These are phyloP conservation scores for Neurospora sp. DNA, from an alignment of 495 filamentous ascomycete species.

Conservation along the genomic window DNA sequence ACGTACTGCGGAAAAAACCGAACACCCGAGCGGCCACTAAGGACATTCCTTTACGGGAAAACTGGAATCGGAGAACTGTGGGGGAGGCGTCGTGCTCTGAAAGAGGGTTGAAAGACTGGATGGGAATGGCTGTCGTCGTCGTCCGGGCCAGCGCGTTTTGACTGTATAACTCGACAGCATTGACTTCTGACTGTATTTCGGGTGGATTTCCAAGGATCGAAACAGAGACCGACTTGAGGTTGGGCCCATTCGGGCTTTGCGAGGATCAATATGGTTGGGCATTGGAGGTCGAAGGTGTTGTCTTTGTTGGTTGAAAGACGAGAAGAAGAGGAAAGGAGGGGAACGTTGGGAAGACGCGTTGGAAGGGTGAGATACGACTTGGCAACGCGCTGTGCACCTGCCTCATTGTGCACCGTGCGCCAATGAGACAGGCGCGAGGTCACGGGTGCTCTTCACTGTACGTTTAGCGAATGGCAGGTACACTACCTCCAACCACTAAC, in stretches of 20 bases:
- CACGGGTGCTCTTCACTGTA: neutral
- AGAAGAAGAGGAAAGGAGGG: slow-evolving; percentile 1
- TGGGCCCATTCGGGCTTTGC: slow-evolving; percentile 11
- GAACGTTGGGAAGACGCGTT: slow-evolving; percentile 4
- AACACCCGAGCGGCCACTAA: slow-evolving; percentile 27
- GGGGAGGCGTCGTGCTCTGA: slow-evolving; percentile 51
- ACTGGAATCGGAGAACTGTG: slow-evolving; percentile 56
- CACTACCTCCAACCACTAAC: neutral
- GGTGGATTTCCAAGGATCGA: neutral
- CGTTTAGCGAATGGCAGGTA: neutral
- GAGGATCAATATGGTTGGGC: slow-evolving; percentile 6
- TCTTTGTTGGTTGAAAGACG: neutral
- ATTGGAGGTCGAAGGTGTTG: slow-evolving; percentile 1
- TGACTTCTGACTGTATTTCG: slow-evolving; percentile 1
- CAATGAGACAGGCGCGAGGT: neutral
- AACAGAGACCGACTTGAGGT: neutral
- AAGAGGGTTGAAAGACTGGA: slow-evolving; percentile 28
- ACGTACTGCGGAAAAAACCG: slow-evolving; percentile 22
- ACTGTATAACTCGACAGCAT: slow-evolving; percentile 12
- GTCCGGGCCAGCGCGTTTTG: slow-evolving; percentile 1
- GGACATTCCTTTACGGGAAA: slow-evolving; percentile 53
- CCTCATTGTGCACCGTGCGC: neutral
- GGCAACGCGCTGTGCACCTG: neutral
- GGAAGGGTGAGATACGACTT: neutral
- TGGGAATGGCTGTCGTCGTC: slow-evolving; percentile 5